These are phyloP conservation scores for Cryptococcus sp. DNA, from an alignment of 1,284 basidiomycete species.

Conservation along the genomic window DNA sequence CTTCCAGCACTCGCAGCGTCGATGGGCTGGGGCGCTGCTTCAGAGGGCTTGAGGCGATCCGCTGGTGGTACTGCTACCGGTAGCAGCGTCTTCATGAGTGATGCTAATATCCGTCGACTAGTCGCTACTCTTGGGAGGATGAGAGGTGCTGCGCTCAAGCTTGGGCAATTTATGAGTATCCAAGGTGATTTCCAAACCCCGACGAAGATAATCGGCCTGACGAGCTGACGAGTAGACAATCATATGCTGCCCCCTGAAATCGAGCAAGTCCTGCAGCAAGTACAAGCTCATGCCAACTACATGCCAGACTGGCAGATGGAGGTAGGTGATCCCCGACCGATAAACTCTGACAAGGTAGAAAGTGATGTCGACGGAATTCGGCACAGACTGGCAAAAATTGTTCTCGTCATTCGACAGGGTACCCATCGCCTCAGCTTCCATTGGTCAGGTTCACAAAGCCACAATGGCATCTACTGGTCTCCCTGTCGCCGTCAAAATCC, in stretches of 20 bases:
- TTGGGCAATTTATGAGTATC: constrained; percentile 96
- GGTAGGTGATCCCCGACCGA: constrained; percentile 49
- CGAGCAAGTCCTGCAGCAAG: constrained; percentile 80
- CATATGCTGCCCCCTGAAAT: constrained; percentile 83
- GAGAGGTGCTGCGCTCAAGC: constrained; percentile 93
- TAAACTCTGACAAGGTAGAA: constrained; percentile 50
- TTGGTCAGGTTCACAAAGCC: constrained; percentile 91
- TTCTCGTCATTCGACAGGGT: constrained; percentile 77
- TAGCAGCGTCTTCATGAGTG: constrained; percentile 69
- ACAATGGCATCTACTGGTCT: constrained; percentile 53
- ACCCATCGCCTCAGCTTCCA: constrained; percentile 93
- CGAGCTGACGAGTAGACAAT: constrained; percentile 55
- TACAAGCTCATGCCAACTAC: constrained; percentile 95
- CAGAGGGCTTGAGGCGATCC: constrained; percentile 48
- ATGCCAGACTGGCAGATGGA: constrained; percentile 99
- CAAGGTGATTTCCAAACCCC: constrained; percentile 60
- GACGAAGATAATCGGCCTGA: not conserved
- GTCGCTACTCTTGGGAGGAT: constrained; percentile 90
- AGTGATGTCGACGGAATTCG: constrained; percentile 72
- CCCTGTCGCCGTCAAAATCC: constrained; percentile 85
- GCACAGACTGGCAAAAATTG: constrained; percentile 65
- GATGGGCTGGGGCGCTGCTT: constrained; percentile 49
- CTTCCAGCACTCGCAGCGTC: constrained; percentile 55
- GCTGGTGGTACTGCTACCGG: constrained; percentile 27
- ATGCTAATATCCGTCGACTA: constrained; percentile 81